A percentile compares a stretch with the other conserved stretches of the same genome.
Conservation (phyloP, 768 basidiomycete genomes). For the Lentinus brumalis region DNA sequence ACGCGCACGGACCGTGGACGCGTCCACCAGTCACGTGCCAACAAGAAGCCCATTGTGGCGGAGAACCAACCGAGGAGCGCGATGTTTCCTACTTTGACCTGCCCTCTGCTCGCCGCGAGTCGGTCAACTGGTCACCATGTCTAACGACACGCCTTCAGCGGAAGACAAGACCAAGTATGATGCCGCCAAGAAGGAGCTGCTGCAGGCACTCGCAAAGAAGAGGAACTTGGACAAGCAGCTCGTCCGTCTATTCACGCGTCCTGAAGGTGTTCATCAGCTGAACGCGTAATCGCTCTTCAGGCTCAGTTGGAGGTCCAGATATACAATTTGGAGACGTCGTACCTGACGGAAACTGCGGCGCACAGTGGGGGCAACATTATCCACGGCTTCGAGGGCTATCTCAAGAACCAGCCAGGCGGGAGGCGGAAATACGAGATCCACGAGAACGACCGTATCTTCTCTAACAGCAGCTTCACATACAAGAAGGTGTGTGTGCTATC, state of each 20-base stretch:
- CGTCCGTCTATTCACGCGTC: constrained; percentile 42
- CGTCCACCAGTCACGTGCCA: too few species aligned
- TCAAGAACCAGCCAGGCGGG: constrained; percentile 71
- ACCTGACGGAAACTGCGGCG: constrained; percentile 74
- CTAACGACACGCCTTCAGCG: constrained; percentile 47
- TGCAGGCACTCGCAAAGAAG: constrained; percentile 74
- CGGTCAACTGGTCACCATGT: constrained; percentile 26
- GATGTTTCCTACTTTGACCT: neutral
- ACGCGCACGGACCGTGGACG: too few species aligned
- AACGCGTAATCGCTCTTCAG: constrained; percentile 38
- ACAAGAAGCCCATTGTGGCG: too few species aligned
- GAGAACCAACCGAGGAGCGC: too few species aligned
- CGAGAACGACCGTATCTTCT: constrained; percentile 80
- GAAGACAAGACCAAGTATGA: constrained; percentile 78
- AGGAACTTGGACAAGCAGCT: constrained; percentile 75
- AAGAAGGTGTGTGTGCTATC: constrained; percentile 53
- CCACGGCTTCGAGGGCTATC: constrained; percentile 83
- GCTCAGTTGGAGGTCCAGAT: constrained; percentile 79
- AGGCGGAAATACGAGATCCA: constrained; percentile 75
- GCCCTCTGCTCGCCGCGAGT: neutral
- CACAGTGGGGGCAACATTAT: constrained; percentile 87
- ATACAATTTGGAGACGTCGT: constrained; percentile 73
- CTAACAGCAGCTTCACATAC: constrained; percentile 76
- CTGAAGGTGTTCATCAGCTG: too few species aligned
- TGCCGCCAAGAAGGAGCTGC: constrained; percentile 70